Evolutionary conservation across 768 basidiomycete genomes (phyloP).

Genomic region (Amanita rimosa): DNA sequence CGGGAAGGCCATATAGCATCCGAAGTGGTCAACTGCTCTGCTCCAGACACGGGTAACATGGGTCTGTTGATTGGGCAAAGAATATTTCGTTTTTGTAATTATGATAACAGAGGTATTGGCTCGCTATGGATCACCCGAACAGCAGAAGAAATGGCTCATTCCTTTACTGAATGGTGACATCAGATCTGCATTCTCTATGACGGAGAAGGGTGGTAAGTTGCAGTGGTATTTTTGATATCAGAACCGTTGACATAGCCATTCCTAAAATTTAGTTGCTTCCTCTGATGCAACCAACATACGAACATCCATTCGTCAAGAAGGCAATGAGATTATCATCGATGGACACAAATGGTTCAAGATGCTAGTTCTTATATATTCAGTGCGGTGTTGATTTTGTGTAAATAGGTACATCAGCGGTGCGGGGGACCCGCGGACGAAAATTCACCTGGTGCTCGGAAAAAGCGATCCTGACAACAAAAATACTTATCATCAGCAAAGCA

Average conservation of each 20-base stretch:
- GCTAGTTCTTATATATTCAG: neutral
- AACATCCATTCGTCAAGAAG: conserved; percentile 76
- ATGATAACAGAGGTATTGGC: conserved; percentile 78
- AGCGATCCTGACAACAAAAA: conserved; percentile 78
- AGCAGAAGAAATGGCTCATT: conserved; percentile 83
- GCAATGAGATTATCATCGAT: conserved; percentile 83
- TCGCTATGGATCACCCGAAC: conserved; percentile 82
- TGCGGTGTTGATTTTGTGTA: neutral
- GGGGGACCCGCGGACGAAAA: conserved; percentile 78
- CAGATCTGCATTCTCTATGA: conserved; percentile 94
- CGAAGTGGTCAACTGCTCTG: conserved; percentile 86
- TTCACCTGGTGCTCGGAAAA: conserved; percentile 94
- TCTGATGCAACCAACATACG: conserved; percentile 94
- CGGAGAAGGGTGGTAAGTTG: conserved; percentile 70
- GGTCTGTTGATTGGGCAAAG: conserved; percentile 32
- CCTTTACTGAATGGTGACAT: conserved; percentile 90
- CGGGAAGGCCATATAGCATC: conserved; percentile 74
- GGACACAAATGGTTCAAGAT: conserved; percentile 86
- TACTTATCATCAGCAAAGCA: conserved; percentile 77
- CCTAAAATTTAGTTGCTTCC: conserved; percentile 54
- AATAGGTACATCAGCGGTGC: conserved; percentile 68
- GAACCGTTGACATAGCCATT: neutral
- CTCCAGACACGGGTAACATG: conserved; percentile 98
- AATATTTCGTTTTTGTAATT: neutral
- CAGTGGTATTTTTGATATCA: conserved; percentile 1